Conservation (phyloP, 768 basidiomycete genomes). For the Terana coerulea region DNA sequence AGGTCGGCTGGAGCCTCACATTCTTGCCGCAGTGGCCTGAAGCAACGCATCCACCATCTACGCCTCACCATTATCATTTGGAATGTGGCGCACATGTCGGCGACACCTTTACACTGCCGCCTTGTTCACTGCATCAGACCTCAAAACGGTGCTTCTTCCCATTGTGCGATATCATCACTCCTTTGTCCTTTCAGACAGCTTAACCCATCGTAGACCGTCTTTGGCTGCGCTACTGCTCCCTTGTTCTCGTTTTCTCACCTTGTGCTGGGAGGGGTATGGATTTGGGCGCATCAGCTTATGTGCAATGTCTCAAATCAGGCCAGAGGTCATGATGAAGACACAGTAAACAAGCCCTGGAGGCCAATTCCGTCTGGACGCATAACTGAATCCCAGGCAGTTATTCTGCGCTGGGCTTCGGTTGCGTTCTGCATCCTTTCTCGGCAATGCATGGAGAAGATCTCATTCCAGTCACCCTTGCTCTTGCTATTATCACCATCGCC, state of each 20-base stretch:
- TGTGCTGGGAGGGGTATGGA: conserved; percentile 21
- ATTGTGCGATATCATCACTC: conserved; percentile 14
- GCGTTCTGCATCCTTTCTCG: conserved; percentile 24
- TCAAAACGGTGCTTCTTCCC: conserved; percentile 23
- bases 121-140: conserved; percentile 24
- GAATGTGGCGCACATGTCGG: too few relatives aligned
- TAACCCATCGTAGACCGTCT: neutral
- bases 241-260: conserved; percentile 8
- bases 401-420: conserved; percentile 27
- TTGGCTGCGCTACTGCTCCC: conserved; percentile 17
- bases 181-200: too few relatives aligned
- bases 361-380: conserved; percentile 31
- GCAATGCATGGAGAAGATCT: conserved; percentile 17
- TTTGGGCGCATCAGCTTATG: conserved; percentile 30
- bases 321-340: conserved; percentile 24
- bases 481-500: conserved; percentile 2
- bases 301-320: conserved; percentile 30
- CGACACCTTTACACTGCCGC: conserved; percentile 17
- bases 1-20: too few relatives aligned
- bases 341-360: conserved; percentile 27
- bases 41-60: too few relatives aligned
- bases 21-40: too few relatives aligned
- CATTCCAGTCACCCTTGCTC: conserved; percentile 13
- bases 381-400: conserved; percentile 14
- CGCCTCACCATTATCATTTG: too few relatives aligned